phyloP scores from a whole-genome alignment of 2,329 filamentous ascomycete genomes.

The Ustulina deusta region DNA sequence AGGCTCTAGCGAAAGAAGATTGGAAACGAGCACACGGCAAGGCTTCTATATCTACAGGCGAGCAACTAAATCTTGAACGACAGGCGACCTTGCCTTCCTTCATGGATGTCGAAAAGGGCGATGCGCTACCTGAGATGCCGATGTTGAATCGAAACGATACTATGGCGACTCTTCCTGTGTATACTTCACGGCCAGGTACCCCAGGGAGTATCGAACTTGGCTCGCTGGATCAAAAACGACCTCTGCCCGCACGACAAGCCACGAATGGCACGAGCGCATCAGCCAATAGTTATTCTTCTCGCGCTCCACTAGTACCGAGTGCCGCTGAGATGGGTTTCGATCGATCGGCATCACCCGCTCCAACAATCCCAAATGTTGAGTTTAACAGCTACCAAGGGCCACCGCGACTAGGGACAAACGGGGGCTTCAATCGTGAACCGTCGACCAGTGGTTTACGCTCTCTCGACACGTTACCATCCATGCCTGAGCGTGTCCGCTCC shows the following conservation, averaged over 20 bases:
- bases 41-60: conserved; percentile 66
- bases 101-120: conserved; percentile 60
- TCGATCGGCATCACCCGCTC: conserved; percentile 54
- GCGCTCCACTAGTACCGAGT: conserved; percentile 70
- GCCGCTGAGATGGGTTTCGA: conserved; percentile 71
- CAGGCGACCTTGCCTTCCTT: conserved; percentile 77
- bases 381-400: conserved; percentile 49
- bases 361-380: conserved; percentile 53
- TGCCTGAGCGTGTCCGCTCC: conserved; percentile 52
- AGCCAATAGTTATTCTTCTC: conserved; percentile 71
- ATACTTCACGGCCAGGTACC: conserved; percentile 70
- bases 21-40: conserved; percentile 65
- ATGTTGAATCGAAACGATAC: conserved; percentile 70
- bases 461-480: conserved; percentile 47
- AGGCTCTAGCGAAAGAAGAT: conserved; percentile 84
- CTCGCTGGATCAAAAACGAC: conserved; percentile 64
- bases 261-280: conserved; percentile 67
- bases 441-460: conserved; percentile 46
- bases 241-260: conserved; percentile 56
- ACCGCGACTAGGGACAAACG: conserved; percentile 54
- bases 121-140: conserved; percentile 70
- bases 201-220: conserved; percentile 65
- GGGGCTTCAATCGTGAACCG: conserved; percentile 49
- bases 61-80: conserved; percentile 62
- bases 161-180: conserved; percentile 70